Percentiles rank a stretch among this genome's conserved stretches.
Evolutionary conservation across 2,329 filamentous ascomycete genomes (phyloP).

Genomic region (Graphilbum ipis-grandicollis): DNA sequence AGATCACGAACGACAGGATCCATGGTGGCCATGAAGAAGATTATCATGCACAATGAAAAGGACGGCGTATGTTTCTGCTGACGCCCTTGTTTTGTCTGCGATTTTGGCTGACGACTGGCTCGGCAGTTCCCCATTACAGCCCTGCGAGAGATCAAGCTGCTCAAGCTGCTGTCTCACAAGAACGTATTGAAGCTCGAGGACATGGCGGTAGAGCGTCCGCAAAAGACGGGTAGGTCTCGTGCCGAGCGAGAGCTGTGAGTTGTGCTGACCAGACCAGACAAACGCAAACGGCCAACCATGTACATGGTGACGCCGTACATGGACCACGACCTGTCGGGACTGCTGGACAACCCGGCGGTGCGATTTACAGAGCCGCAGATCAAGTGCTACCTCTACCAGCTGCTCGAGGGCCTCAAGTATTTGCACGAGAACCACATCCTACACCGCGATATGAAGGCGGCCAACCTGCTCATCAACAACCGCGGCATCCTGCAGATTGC

Average conservation of each 20-base stretch:
- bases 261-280: no score
- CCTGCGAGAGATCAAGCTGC: slow-evolving; percentile 87
- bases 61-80: slow-evolving; percentile 49
- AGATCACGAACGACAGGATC: slow-evolving; percentile 56
- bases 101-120: slow-evolving; percentile 5
- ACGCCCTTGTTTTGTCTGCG: background rate
- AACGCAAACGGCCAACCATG: slow-evolving; percentile 69
- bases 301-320: slow-evolving; percentile 99
- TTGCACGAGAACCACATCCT: slow-evolving; percentile 80
- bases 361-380: slow-evolving; percentile 78
- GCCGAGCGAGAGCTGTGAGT: no score
- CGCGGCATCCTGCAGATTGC: slow-evolving; percentile 86
- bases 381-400: slow-evolving; percentile 93
- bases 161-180: slow-evolving; percentile 83
- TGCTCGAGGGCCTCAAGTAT: slow-evolving; percentile 78
- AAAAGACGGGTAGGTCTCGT: slow-evolving; percentile 35
- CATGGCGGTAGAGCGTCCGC: slow-evolving; percentile 78
- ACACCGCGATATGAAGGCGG: slow-evolving; percentile 97
- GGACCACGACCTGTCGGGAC: slow-evolving; percentile 94
- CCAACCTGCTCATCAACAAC: slow-evolving; percentile 93
- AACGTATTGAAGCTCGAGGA: slow-evolving; percentile 82
- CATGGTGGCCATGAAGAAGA: slow-evolving; percentile 87
- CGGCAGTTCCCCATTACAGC: slow-evolving; percentile 86
- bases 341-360: slow-evolving; percentile 87
- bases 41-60: slow-evolving; percentile 98